These are phyloP conservation scores for Protomyces macrosporus DNA, from an alignment of 1,139 yeast genomes.

Conservation along the genomic window DNA sequence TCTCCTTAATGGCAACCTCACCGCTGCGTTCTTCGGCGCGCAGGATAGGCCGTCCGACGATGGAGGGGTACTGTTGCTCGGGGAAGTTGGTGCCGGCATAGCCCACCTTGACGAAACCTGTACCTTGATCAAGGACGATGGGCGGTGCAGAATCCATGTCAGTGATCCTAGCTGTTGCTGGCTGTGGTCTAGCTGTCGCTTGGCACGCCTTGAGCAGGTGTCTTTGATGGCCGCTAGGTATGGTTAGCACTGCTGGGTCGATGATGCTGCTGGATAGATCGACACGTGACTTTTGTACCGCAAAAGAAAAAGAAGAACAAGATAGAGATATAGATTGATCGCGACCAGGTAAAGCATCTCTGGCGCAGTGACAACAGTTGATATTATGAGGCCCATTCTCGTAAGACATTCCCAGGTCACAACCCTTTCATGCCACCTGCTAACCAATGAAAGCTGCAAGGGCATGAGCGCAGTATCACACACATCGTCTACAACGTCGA, in stretches of 20 bases:
- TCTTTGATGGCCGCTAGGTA: background rate
- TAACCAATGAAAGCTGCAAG: constrained; percentile 29
- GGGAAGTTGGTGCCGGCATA: constrained; percentile 97
- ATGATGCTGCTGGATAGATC: background rate
- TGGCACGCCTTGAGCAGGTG: background rate
- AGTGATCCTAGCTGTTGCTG: background rate
- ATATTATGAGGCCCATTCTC: constrained; percentile 20
- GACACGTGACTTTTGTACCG: background rate
- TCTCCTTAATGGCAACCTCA: constrained; percentile 70
- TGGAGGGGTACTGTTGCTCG: constrained; percentile 95
- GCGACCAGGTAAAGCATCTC: too few species aligned
- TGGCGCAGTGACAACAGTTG: too few species aligned
- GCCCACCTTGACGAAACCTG: constrained; percentile 80
- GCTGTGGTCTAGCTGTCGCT: background rate
- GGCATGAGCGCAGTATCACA: constrained; percentile 36
- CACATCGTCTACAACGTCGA: constrained; percentile 47
- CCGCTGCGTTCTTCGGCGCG: constrained; percentile 90
- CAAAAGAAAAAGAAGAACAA: background rate
- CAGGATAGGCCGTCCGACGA: constrained; percentile 94
- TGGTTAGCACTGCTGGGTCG: background rate
- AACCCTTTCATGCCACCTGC: background rate
- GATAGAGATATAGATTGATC: too few species aligned
- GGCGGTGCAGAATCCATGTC: constrained; percentile 1
- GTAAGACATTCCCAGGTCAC: background rate
- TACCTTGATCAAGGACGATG: constrained; percentile 91